Base-by-base conservation (phyloP, 768 basidiomycete genomes). In the Russula vinacea region DNA sequence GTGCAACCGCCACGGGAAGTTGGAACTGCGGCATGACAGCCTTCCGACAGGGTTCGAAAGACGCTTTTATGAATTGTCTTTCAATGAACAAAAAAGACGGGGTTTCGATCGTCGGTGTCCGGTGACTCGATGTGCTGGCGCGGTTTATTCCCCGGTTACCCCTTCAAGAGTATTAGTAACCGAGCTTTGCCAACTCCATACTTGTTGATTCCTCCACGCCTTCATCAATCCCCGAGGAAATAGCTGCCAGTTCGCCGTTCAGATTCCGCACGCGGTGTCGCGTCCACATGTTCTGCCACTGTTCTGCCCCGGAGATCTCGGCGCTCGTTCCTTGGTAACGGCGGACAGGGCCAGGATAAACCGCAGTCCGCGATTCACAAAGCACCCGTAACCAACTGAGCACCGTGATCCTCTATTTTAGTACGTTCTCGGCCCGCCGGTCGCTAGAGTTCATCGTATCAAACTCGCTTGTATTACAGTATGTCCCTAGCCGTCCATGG, bases 11-110 rank as follows among this genome's bases (percentile, higher is more conserved):
- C 39, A 85, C 78, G 61, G 79, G 78, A 7, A 87, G 73, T 71
- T 89, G 84, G 73, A 83, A 86, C 9, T 74, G 79, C 69, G 80
- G 80, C 88, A 90, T 90, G 37, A 55, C 54, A 32, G 19, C 9
- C 24, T 42, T 26, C 26, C n/a, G 7, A 56, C 13, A 51, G 24
- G 33, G 32, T 14, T 58, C 22, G 19, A 51, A 11, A n/a, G 52
- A 60, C 33, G 5, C 44, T 22, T 57, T 14, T 33, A 11, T 52
- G 16, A 33, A 24, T 8, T 17, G 22, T 8, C 22, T 35, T 13
- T 22, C 24, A 19, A 50, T 52, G 55, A 42, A 17, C 51, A 19
- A 44, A 4, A 53, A 13, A 9, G 47, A 16, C 37, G 22, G 52
- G 33, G 5, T 35, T 11, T 9, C 29, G 29, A 29, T n/a, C n/a